Evolutionary conservation across 352 stramenopile genomes (phyloP).

Genomic region (Pythium dissotocum): DNA sequence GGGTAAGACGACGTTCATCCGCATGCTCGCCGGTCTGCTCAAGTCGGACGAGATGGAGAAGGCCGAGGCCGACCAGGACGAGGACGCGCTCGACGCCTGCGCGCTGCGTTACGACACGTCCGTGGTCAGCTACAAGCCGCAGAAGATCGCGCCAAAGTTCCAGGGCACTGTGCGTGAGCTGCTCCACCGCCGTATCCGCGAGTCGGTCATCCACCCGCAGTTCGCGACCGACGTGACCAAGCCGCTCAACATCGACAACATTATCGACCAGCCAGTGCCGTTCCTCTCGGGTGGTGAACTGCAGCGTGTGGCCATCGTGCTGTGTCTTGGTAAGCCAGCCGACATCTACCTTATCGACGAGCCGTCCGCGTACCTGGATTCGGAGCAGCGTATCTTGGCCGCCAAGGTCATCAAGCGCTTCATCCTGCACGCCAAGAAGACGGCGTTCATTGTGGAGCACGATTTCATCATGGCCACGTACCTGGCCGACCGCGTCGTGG

Average conservation of each 20-base stretch:
- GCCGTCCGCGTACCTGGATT: slow-evolving; percentile 99
- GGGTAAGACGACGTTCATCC: slow-evolving; percentile 99
- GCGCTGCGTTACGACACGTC: slow-evolving; percentile 82
- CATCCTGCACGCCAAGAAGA: slow-evolving; percentile 99
- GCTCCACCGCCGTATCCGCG: slow-evolving; percentile 97
- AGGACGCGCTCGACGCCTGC: slow-evolving; percentile 74
- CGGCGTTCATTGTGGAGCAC: slow-evolving; percentile 99
- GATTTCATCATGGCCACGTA: slow-evolving; percentile 99
- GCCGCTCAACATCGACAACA: slow-evolving; percentile 96
- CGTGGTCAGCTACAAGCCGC: slow-evolving; percentile 97
- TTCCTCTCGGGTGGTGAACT: slow-evolving; percentile 99
- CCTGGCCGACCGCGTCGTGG: slow-evolving; percentile 95
- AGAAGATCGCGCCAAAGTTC: slow-evolving; percentile 97
- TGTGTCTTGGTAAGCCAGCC: slow-evolving; percentile 97
- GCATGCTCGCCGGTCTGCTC: slow-evolving; percentile 98
- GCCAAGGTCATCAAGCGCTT: slow-evolving; percentile 99
- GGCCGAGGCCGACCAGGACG: slow-evolving; percentile 67
- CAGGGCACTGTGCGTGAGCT: slow-evolving; percentile 97
- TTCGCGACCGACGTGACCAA: slow-evolving; percentile 99
- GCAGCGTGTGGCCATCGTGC: slow-evolving; percentile 97
- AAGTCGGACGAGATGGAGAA: slow-evolving; percentile 97
- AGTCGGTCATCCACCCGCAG: slow-evolving; percentile 97
- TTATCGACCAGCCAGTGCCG: slow-evolving; percentile 98
- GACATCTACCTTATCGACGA: slow-evolving; percentile 99
- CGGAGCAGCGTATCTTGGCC: slow-evolving; percentile 98